Evolutionary conservation across 345 rosid genomes (phyloP), one percentile per base, ranked within the genome.

Genomic region (Eucalyptus caleyi): DNA sequence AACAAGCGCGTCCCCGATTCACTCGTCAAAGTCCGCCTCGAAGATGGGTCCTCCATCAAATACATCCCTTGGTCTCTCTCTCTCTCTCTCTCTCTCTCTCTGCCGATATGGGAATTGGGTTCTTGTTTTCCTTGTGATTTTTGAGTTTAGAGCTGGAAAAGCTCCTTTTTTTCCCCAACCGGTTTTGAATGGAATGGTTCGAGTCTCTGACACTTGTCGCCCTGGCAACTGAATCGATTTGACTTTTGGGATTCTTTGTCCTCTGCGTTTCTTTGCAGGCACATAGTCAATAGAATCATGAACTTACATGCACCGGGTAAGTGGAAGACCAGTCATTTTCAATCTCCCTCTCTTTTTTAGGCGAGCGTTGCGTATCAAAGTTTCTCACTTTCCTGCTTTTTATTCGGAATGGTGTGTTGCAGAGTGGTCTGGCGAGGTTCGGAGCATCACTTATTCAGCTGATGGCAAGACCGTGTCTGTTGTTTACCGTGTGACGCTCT

Each of bases 341-440:
- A 30, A 30, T 89, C 86, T 42, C 65, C 50, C n/a, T 59, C 50
- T 83, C 14, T 85, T 26, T 65, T 21, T 30, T 15, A 10, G 44
- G 72, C 32, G 37, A 5, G 14, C 1, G 12, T 82, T 45, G 54
- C 27, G 5, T 60, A 11, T 47, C 16, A 50, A 62, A 40, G 27
- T 72, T 50, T 32, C 21, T 8, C 8, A 26, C 56, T 72, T 42
- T 14, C 50, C 16, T 45, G 16, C 53, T 85, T 19, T 49, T 54
- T 59, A 9, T 86, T 83, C 62, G 49, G 37, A 40, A 62, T 89
- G 47, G 47, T 45, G 14, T 89, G 53, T 89, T 93, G 88, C 92
- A 96, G 99, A 97, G 87, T 96, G 99, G 99, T 97, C 99, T 50
- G 99, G 99, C 86, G 99, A 96, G 92, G 97, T 96, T 90, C 96